These are phyloP conservation scores for Ustilago curta DNA, from an alignment of 1,284 basidiomycete species.

Conservation along the genomic window DNA sequence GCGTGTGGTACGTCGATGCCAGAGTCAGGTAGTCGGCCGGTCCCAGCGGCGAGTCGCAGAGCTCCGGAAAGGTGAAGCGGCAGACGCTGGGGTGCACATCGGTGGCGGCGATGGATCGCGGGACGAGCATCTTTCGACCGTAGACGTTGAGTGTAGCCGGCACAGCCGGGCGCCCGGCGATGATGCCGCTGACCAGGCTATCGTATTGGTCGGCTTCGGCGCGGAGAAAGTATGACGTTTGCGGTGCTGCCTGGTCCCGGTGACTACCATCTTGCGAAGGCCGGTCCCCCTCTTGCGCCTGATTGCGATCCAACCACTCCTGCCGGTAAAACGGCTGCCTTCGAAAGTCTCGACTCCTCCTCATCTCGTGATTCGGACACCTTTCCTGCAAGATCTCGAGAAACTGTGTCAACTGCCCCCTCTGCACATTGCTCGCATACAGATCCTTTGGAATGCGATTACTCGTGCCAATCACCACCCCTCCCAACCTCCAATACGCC, in stretches of 20 bases:
- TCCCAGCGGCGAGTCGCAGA: slow-evolving; percentile 78
- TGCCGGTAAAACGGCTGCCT: slow-evolving; percentile 67
- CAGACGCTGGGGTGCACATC: slow-evolving; percentile 68
- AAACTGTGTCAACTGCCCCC: slow-evolving; percentile 74
- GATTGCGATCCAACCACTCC: slow-evolving; percentile 43
- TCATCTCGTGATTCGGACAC: slow-evolving; percentile 76
- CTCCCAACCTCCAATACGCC: slow-evolving; percentile 82
- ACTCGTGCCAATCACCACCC: slow-evolving; percentile 75
- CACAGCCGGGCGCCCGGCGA: slow-evolving; percentile 16
- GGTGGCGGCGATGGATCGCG: slow-evolving; percentile 70
- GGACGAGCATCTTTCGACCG: slow-evolving; percentile 74
- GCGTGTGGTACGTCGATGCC: slow-evolving; percentile 74
- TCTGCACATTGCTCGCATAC: slow-evolving; percentile 78
- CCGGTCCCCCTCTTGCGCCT: not conserved
- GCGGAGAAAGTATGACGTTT: slow-evolving; percentile 51
- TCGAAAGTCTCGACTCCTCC: slow-evolving; percentile 69
- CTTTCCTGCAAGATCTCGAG: slow-evolving; percentile 76
- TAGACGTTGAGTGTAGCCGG: slow-evolving; percentile 70
- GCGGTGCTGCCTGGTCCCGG: not conserved
- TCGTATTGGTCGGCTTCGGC: slow-evolving; percentile 45
- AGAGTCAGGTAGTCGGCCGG: slow-evolving; percentile 79
- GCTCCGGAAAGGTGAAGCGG: slow-evolving; percentile 75
- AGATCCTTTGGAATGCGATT: slow-evolving; percentile 79
- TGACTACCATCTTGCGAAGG: no score
- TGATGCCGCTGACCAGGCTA: slow-evolving; percentile 12